Evolutionary conservation across 768 basidiomycete species (phyloP), one percentile per base, ranked within the genome.

Genomic region (Clitopilus hobsonii): DNA sequence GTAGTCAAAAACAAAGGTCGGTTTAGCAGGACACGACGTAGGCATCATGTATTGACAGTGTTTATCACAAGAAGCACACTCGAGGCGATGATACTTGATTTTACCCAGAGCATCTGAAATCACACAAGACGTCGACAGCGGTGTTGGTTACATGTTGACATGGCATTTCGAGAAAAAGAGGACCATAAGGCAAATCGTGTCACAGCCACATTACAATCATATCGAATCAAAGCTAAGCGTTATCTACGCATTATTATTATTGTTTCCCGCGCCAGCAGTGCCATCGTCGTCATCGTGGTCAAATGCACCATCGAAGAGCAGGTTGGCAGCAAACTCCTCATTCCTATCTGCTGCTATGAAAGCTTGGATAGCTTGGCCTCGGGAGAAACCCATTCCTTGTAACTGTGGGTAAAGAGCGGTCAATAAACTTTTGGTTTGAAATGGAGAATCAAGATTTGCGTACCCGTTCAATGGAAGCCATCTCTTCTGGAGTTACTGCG

Each of bases 261-360:
- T 41, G 38, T 14, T 26, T 53, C 22, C 52, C 41, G 22, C 41
- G 16, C 54, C 23, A 24, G 18, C 26, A 29, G 14, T 54, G 30
- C 38, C 3, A 5, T 18, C 30, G 52, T 30, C 38, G 49, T 32
- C 54, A 45, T 61, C 70, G 52, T 81, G 85, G 0, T 84, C 85
- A 63, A 84, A 86, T 25, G 75, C 74, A 54, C 72, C 63, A 61
- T 96, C 94, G 59, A 98, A 95, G 62, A 98, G 70, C 63, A 87
- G 96, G 65, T 97, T 97, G 13, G 96, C 97, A 7, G 97, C 94
- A 18, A 95, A 72, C 66, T 98, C 94, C 72, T 98, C 97, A 65
- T 98, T 94, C 80, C 91, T 94, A 69, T 94, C 97, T 69, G 95
- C 98, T 1, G 87, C 90, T 66, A 96, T 83, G 71, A 91, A 99